These are phyloP conservation scores for Fusarium chlamydosporum DNA, from an alignment of 2,329 filamentous ascomycete genomes.

Conservation along the genomic window DNA sequence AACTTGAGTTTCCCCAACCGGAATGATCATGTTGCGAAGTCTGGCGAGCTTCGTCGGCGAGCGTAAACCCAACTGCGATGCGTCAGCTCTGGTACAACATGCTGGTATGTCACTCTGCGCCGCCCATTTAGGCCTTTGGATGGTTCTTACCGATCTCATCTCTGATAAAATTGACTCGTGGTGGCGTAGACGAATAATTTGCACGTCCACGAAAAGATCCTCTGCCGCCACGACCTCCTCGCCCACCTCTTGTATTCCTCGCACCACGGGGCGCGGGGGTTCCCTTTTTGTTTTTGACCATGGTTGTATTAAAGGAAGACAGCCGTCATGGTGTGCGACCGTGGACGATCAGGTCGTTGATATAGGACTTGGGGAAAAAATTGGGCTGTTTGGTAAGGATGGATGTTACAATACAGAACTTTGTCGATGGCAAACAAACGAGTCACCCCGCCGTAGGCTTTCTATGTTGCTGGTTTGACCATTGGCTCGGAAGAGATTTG, in stretches of 20 bases:
- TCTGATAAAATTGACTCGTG: conserved; percentile 14
- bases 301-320: conserved; percentile 11
- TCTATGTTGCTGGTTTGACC: conserved; percentile 11
- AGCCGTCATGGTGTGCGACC: conserved; percentile 31
- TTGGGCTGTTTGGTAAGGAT: conserved; percentile 6
- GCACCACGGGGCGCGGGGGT: conserved; percentile 37
- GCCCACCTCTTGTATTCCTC: conserved; percentile 39
- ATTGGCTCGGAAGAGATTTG: conserved; percentile 23
- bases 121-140: neutral
- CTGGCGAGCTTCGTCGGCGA: conserved; percentile 65
- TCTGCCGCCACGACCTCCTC: conserved; percentile 38
- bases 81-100: conserved; percentile 23
- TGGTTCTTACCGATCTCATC: conserved; percentile 37
- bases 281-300: conserved; percentile 50
- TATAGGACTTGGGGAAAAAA: neutral
- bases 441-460: conserved; percentile 39
- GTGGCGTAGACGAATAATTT: conserved; percentile 18
- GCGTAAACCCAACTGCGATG: conserved; percentile 48
- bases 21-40: conserved; percentile 63
- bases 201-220: conserved; percentile 31
- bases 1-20: conserved; percentile 57
- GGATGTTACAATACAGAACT: conserved; percentile 7
- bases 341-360: conserved; percentile 1
- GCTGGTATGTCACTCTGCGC: neutral
- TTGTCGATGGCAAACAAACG: conserved; percentile 36